phyloP scores from a whole-genome alignment of 495 filamentous ascomycete species.

The Xylaria acuta region DNA sequence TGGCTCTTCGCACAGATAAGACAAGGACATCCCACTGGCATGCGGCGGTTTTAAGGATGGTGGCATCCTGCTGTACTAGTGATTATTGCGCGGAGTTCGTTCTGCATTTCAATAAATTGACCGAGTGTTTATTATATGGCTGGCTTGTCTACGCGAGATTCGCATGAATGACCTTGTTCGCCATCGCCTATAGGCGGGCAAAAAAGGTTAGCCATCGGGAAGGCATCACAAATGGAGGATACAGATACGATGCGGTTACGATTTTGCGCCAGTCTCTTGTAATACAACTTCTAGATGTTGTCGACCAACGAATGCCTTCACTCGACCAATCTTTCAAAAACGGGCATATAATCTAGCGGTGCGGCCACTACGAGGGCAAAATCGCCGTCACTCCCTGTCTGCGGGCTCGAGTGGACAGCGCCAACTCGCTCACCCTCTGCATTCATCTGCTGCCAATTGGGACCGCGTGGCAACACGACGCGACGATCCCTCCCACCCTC shows the following conservation, averaged over 20 bases:
- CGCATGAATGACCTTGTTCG: neutral
- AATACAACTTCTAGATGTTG: neutral
- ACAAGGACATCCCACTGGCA: neutral
- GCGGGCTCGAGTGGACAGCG: constrained; percentile 28
- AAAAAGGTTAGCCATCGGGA: neutral
- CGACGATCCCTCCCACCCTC: constrained; percentile 47
- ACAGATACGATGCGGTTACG: neutral
- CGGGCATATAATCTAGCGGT: constrained; percentile 59
- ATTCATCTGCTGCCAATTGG: constrained; percentile 45
- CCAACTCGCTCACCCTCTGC: constrained; percentile 35
- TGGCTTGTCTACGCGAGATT: neutral
- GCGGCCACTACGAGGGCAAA: constrained; percentile 49
- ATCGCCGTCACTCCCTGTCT: constrained; percentile 42
- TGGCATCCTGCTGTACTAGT: neutral
- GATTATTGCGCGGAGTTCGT: neutral
- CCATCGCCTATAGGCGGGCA: neutral
- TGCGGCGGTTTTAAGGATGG: neutral
- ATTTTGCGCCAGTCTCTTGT: neutral
- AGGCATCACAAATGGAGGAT: neutral
- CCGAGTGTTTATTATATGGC: neutral
- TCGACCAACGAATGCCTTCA: neutral
- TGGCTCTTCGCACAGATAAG: neutral
- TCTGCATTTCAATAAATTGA: neutral
- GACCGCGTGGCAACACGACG: constrained; percentile 57
- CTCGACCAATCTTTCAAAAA: constrained; percentile 41